Evolutionary conservation across 768 basidiomycete genomes (phyloP), one percentile per base, ranked within the genome.

Genomic region (Lactarius sp.): DNA sequence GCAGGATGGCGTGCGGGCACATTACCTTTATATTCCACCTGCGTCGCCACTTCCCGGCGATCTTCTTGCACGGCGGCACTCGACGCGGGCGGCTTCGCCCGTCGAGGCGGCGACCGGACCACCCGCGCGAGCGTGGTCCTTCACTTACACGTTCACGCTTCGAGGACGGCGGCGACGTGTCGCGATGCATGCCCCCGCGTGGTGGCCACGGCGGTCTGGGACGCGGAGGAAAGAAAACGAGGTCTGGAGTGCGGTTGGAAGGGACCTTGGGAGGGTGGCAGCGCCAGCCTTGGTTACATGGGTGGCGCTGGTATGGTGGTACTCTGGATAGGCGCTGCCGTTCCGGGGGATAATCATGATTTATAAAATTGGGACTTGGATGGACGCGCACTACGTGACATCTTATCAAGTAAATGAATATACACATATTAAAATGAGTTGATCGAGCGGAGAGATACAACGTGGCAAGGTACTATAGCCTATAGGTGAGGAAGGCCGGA

Each of bases 91-190:
- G n/a, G 39, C 31, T 27, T 41, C 61, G 9, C 33, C 51, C 1
- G 16, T 36, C 18, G 33, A 31, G 7, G 39, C 37, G 10, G 27
- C 39, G 34, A 52, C 59, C 4, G 54, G 52, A 22, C 51, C 46
- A 8, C 20, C 34, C 5, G 46, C 37, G 8, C 51, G 59, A 4
- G 59, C 63, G 22, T 65, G 60, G 57, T 49, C 74, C 46, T 82
- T 79, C 77, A 77, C 80, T 20, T 82, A 80, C 78, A 77, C 80
- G 18, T 87, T 88, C 69, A 77, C 78, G 27, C 77, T 86, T 59
- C 71, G 76, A 33, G 84, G 85, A 0, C 77, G 83, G 34, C 76
- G 83, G 18, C 78, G 85, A 64, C 80, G 83, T n/a, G 69, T 88
- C 63, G 77, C 79, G 18, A 20, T 87, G 14, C 72, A 75, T 6